These are phyloP conservation scores for Rhododendron simsii DNA, from an alignment of 148 eudicot genomes.

Conservation along the genomic window DNA sequence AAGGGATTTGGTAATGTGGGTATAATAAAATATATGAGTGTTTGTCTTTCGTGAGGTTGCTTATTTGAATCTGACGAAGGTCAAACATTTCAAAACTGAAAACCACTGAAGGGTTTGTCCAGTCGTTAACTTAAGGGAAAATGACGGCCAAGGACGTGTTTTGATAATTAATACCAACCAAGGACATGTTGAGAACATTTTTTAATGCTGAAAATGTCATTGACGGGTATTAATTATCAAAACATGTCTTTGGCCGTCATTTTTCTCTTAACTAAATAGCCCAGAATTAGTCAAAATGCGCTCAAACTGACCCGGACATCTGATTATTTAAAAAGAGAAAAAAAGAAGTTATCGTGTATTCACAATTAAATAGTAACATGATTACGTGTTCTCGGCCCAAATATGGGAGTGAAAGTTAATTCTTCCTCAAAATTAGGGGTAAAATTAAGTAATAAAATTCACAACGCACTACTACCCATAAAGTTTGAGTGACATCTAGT, in stretches of 20 bases:
- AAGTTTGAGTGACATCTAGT: not conserved
- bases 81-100: not conserved
- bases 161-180: too few species aligned
- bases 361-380: not conserved
- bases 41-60: too few species aligned
- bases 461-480: not conserved
- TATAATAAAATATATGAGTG: not conserved
- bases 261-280: too few species aligned
- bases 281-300: not conserved
- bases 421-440: not conserved
- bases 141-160: too few species aligned
- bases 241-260: accelerated
- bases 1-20: not conserved
- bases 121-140: too few species aligned
- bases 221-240: too few species aligned
- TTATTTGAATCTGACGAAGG: too few species aligned
- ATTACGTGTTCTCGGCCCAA: not conserved
- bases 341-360: not conserved
- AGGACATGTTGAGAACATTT: too few species aligned
- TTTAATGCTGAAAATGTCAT: too few species aligned
- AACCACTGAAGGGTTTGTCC: too few species aligned
- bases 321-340: too few species aligned
- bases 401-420: not conserved
- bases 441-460: not conserved
- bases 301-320: not conserved